Percentiles rank a stretch among this genome's conserved stretches.
phyloP scores from a whole-genome alignment of 116 monocot species.

The Cymodocea nodosa region DNA sequence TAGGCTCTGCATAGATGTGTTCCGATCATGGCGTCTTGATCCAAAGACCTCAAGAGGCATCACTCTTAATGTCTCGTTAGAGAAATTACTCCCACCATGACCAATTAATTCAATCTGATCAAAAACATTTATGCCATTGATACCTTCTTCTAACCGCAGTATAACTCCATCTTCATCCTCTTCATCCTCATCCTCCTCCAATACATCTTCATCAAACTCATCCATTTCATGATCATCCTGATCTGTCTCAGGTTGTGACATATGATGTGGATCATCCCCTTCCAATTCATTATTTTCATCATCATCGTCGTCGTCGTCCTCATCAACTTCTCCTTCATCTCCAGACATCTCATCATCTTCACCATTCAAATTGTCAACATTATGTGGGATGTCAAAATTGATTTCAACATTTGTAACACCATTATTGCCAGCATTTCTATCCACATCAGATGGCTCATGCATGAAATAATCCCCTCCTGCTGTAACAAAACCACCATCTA shows the following conservation, averaged over 20 bases:
- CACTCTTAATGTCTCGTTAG: conserved; percentile 65
- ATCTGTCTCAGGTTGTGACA: conserved; percentile 93
- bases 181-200: conserved; percentile 91
- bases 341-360: conserved; percentile 93
- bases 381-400: conserved; percentile 71
- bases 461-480: conserved; percentile 84
- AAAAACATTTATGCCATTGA: conserved; percentile 93
- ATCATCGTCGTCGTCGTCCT: conserved; percentile 49
- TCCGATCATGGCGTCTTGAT: conserved; percentile 60
- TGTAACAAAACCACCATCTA: conserved; percentile 50
- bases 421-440: conserved; percentile 41
- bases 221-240: conserved; percentile 97
- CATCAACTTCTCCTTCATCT: conserved; percentile 63
- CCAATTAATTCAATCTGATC: conserved; percentile 92
- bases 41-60: conserved; percentile 94
- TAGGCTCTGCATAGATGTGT: conserved; percentile 79
- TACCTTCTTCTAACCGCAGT: conserved; percentile 73
- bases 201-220: conserved; percentile 91
- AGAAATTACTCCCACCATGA: conserved; percentile 36
- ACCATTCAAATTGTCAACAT: conserved; percentile 59
- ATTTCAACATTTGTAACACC: conserved; percentile 80
- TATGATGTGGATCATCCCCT: conserved; percentile 83
- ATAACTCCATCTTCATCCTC: conserved; percentile 68
- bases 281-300: conserved; percentile 71
- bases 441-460: conserved; percentile 78